Evolutionary conservation across 139 green algal species (phyloP), one percentile per base, ranked within the genome.

Genomic region (Chara braunii): DNA sequence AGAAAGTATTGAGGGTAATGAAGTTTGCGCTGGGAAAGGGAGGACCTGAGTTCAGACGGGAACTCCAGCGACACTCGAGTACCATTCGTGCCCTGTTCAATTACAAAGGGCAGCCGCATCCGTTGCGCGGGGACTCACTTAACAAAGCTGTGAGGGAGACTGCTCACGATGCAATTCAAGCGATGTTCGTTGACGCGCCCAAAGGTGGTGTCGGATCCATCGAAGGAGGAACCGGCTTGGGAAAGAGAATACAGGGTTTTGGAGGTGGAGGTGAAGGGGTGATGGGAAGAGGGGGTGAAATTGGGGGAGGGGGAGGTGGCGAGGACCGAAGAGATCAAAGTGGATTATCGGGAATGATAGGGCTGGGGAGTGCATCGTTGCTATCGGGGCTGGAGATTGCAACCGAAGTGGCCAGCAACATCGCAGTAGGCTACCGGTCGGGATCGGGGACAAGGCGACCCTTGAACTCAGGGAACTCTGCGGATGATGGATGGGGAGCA

Each of bases 71-170:
- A 9, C 67, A 75, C 35, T 29, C 59, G 23, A 51, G 34, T 5
- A 31, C 67, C n/a, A 67, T 75, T 37, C 36, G 64, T n/a, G 29
- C 7, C 11, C 63, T 75, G n/a, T 64, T 75, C 48, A 32, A 75
- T 52, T 75, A 53, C 51, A 74, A 32, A 28, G 67, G 67, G 14
- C 58, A 64, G 24, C 67, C 67, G 23, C 58, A 75, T 42, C 56
- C 67, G 14, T 34, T 75, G n/a, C 68, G 61, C 29, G 67, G 67
- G 14, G 67, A 75, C 48, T 37, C 67, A 18, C 51, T 42, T 9
- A 75, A 75, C 51, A 75, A 75, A 34, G 67, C 67, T 0, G 67
- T 75, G 37, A 9, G 67, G 7, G 67, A 75, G n/a, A 48, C 52
- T 32, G 67, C 67, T 9, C 58, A 75, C 11, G 67, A 72, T n/a